phyloP scores from a whole-genome alignment of 2,329 filamentous ascomycete genomes.

The Epichloe elymi region DNA sequence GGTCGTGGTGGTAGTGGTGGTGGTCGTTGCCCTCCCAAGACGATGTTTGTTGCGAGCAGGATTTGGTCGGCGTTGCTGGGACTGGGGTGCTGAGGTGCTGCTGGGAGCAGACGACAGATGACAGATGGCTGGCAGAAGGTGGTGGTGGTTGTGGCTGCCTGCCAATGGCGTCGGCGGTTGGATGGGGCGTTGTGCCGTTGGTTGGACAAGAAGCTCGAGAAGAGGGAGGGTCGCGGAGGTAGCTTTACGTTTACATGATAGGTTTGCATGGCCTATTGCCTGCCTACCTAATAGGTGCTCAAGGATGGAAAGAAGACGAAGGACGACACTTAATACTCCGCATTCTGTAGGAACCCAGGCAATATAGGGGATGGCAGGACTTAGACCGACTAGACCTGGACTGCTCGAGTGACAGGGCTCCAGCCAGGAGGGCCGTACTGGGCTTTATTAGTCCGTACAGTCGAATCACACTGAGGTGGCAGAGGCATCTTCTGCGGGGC shows the following conservation, averaged over 20 bases:
- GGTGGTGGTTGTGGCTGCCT: background rate
- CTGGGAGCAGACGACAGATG: background rate
- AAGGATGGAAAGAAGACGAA: no score
- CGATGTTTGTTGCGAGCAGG: background rate
- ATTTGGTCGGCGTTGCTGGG: background rate
- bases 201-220: background rate
- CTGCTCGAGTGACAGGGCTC: no score
- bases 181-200: background rate
- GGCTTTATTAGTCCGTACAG: no score
- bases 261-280: no score
- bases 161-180: conserved; percentile 1
- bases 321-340: no score
- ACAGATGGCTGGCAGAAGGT: background rate
- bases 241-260: background rate
- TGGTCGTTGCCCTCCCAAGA: background rate
- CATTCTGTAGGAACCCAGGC: no score
- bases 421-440: no score
- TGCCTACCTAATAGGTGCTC: no score
- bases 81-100: background rate
- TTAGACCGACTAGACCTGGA: no score
- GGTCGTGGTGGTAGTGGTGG: background rate
- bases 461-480: no score
- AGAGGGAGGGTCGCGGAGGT: background rate
- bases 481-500: background rate
- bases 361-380: no score